Conservation (phyloP, 148 eudicot species). For the Rhododendron molle region DNA sequence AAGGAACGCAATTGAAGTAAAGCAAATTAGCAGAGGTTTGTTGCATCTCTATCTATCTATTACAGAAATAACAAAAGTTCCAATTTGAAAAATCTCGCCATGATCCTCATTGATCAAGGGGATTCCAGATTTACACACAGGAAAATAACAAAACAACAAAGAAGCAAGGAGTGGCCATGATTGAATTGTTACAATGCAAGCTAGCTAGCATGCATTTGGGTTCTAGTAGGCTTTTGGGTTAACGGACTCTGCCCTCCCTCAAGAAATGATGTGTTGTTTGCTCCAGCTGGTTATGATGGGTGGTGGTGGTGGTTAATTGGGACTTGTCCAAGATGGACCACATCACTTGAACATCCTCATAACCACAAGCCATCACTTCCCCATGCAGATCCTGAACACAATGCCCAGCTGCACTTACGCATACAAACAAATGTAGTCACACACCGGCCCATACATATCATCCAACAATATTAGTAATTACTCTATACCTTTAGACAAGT, state of each 20-base stretch:
- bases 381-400: slow-evolving; percentile 64
- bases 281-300: not conserved
- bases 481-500: not conserved
- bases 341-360: slow-evolving; percentile 88
- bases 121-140: slow-evolving; percentile 31
- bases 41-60: not conserved
- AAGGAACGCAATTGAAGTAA: not conserved
- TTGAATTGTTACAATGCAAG: not conserved
- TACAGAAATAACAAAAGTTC: not conserved
- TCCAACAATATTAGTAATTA: not conserved
- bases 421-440: not conserved
- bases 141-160: not conserved
- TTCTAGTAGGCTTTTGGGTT: not conserved
- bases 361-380: slow-evolving; percentile 85
- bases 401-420: slow-evolving; percentile 27
- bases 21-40: not conserved
- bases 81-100: slow-evolving; percentile 39
- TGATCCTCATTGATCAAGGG: slow-evolving; percentile 42
- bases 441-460: not conserved
- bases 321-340: slow-evolving; percentile 91
- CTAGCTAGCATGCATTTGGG: not conserved
- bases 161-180: not conserved
- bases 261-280: not conserved
- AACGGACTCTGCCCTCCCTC: not conserved
- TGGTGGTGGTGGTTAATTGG: slow-evolving; percentile 18